A percentile compares a stretch with the other conserved stretches of the same genome.
Conservation (phyloP, 495 filamentous ascomycete genomes). For the Staphylotrichum tortipilum region DNA sequence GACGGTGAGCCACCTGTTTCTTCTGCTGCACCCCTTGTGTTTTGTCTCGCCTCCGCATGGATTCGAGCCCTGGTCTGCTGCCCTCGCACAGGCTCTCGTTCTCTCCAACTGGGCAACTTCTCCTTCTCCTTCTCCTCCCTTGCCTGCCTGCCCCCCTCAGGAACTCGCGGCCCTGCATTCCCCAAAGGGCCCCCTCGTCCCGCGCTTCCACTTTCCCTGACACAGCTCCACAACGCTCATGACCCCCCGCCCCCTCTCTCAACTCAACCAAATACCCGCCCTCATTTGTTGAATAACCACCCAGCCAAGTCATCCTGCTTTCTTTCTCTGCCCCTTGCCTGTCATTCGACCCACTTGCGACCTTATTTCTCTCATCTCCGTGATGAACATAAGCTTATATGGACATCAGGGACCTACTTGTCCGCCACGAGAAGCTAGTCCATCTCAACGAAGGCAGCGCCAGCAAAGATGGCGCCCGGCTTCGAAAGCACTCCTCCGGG, state of each 20-base stretch:
- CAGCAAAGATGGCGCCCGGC: constrained; percentile 38
- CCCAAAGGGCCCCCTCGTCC: background rate
- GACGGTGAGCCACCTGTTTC: constrained; percentile 38
- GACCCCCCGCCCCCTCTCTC: background rate
- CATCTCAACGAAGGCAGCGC: constrained; percentile 52
- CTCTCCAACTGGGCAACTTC: background rate
- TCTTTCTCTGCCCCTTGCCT: constrained; percentile 1
- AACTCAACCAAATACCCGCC: constrained; percentile 9
- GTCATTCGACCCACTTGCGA: constrained; percentile 1
- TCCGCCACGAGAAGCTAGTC: constrained; percentile 65
- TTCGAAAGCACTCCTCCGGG: constrained; percentile 39
- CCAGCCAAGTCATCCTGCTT: background rate
- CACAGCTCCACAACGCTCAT: constrained; percentile 3
- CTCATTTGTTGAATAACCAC: constrained; percentile 1
- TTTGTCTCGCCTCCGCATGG: constrained; percentile 5
- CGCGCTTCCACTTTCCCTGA: constrained; percentile 5
- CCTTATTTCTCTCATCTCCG: background rate
- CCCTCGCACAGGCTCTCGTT: background rate
- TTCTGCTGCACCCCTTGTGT: background rate
- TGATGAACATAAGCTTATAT: constrained; percentile 38
- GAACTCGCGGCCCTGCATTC: background rate
- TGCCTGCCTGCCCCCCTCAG: no score
- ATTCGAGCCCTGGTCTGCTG: background rate
- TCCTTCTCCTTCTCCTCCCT: background rate
- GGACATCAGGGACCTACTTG: constrained; percentile 59